Evolutionary conservation across 78 protist genomes (phyloP), one percentile per base, ranked within the genome.

Genomic region (Isochrysis galbana): DNA sequence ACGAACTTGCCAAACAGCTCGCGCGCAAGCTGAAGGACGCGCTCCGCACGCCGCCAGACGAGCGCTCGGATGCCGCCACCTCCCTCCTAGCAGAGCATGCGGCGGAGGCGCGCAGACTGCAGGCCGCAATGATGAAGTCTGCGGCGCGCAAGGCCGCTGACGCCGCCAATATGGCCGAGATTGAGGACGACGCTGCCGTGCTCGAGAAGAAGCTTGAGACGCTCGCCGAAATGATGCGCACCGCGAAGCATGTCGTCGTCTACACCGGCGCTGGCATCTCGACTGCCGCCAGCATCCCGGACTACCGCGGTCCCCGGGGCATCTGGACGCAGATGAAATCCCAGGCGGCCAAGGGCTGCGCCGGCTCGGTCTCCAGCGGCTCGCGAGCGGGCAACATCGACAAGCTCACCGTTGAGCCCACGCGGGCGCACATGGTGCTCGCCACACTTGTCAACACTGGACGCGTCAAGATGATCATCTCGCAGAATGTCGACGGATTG

Each of bases 241-340:
- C 5, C 3, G 38, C 94, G 22, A 89, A 55, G 44, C 94, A 80
- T 61, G 38, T 21, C 22, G 84, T 91, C 14, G 91, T 72, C 29
- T 93, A 87, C 77, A 94, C 96, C 7, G 96, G 96, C 14, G 96
- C 96, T 7, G 96, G 96, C 26, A 42, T 94, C 45, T 38, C 77
- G 89, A 94, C 96, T 2, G 55, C 90, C 47, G 51, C 92, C 23
- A 90, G 84, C 25, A 84, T 94, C 34, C 94, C 94, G n/a, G 96
- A 94, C 67, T 94, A 87, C 72, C 86, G 95, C 32, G 95, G 95
- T 32, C 93, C 93, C 36, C 86, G 41, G 47, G 86, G 86, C 26
- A 7, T 77, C 2, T 77, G 86, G 86, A 77, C 86, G 86, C 44
- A 29, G 86, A 44, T 25, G 29, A 77, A 77, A 7, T n/a, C n/a